These are phyloP conservation scores for Bretschneidera sinensis DNA, from an alignment of 345 rosid species.

Conservation along the genomic window DNA sequence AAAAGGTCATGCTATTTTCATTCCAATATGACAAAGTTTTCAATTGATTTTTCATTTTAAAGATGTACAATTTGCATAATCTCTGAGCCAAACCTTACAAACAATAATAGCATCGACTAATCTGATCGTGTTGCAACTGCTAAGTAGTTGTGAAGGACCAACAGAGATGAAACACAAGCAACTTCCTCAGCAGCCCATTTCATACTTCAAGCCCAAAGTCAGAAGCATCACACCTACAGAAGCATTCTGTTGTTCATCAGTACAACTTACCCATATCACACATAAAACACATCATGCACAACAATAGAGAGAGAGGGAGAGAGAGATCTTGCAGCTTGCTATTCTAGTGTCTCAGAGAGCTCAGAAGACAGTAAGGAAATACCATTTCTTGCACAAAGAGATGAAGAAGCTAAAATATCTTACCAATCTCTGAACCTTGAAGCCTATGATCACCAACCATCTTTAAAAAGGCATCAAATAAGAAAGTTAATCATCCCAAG, in stretches of 20 bases:
- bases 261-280: not conserved
- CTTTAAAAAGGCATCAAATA: slow-evolving; percentile 1
- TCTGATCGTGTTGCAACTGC: not conserved
- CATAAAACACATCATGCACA: not conserved
- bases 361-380: not conserved
- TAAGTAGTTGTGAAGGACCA: not conserved
- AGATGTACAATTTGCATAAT: slow-evolving; percentile 21
- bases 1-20: too few relatives aligned
- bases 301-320: not conserved
- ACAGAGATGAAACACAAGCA: not conserved
- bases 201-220: slow-evolving; percentile 3
- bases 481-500: slow-evolving; percentile 30
- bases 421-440: slow-evolving; percentile 15
- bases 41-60: too few relatives aligned
- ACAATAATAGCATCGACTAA: slow-evolving; percentile 9
- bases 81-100: slow-evolving; percentile 15
- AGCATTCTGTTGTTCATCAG: slow-evolving; percentile 3
- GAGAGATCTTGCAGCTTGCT: too few relatives aligned
- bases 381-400: not conserved
- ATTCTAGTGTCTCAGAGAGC: not conserved
- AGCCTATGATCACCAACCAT: slow-evolving; percentile 5
- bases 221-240: not conserved
- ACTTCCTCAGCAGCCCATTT: not conserved
- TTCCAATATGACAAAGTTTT: too few relatives aligned
- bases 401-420: not conserved